A percentile compares a stretch with the other conserved stretches of the same genome.
Evolutionary conservation across 2,329 filamentous ascomycete genomes (phyloP).

Genomic region (Dichotomopilus funicola): DNA sequence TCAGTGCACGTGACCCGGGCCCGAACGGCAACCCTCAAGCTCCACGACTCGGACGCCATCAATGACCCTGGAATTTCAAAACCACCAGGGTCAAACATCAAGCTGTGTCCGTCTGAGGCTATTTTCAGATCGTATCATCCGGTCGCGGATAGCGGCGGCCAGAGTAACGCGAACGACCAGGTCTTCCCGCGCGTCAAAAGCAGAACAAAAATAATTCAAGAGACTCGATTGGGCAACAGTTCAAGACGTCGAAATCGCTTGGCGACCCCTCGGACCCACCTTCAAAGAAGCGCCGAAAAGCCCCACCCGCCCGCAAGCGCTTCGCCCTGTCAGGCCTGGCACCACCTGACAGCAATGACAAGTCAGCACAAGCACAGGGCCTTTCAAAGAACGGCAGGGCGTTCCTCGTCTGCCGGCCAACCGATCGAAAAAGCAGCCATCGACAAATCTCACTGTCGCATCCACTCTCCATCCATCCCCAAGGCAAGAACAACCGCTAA

Average conservation of each 20-base stretch:
- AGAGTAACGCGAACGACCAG: neutral
- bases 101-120: neutral
- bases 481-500: neutral
- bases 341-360: conserved; percentile 6
- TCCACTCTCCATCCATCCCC: neutral
- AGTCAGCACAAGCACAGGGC: too few relatives aligned
- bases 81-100: neutral
- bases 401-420: too few relatives aligned
- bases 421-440: neutral
- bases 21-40: too few relatives aligned
- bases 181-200: conserved; percentile 1
- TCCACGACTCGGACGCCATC: too few relatives aligned
- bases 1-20: too few relatives aligned
- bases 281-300: conserved; percentile 17
- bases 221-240: conserved; percentile 16
- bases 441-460: conserved; percentile 9
- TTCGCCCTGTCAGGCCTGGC: conserved; percentile 13
- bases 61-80: neutral
- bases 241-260: conserved; percentile 3
- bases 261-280: neutral
- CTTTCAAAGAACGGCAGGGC: too few relatives aligned
- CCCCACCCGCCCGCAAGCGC: too few relatives aligned
- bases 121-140: neutral
- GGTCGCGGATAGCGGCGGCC: neutral
- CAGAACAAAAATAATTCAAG: neutral